A percentile compares a stretch with the other conserved stretches of the same genome.
These are phyloP conservation scores for Myrica gale DNA, from an alignment of 306 rosid species.

Conservation along the genomic window DNA sequence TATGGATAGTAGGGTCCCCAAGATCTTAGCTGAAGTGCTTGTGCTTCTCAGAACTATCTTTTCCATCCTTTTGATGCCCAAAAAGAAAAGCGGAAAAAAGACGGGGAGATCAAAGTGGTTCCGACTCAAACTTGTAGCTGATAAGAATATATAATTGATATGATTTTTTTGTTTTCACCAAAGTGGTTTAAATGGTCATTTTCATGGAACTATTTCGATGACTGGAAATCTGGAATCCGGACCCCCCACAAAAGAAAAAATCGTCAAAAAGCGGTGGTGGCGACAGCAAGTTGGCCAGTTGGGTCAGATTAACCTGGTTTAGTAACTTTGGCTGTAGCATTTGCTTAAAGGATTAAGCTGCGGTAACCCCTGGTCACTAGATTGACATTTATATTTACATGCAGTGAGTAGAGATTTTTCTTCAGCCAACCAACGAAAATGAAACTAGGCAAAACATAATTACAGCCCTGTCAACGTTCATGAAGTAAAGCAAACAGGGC, in stretches of 20 bases:
- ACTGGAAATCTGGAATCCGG: too few species aligned
- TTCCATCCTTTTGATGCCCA: slow-evolving; percentile 65
- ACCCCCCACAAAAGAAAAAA: too few species aligned
- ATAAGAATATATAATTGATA: too few species aligned
- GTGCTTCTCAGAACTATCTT: slow-evolving; percentile 45
- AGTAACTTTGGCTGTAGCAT: neutral
- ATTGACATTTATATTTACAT: neutral
- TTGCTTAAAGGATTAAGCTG: neutral
- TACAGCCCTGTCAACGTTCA: neutral
- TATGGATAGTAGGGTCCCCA: slow-evolving; percentile 80
- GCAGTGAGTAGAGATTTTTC: neutral
- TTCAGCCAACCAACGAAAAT: neutral
- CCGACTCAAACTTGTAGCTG: too few species aligned
- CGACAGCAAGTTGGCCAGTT: too few species aligned
- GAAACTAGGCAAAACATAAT: neutral
- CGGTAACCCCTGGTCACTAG: neutral
- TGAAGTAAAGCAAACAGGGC: neutral
- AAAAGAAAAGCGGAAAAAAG: neutral
- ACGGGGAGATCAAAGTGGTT: neutral
- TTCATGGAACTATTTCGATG: too few species aligned
- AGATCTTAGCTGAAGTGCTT: slow-evolving; percentile 70
- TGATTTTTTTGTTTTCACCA: too few species aligned
- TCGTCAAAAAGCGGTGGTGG: too few species aligned
- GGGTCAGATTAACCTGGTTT: too few species aligned
- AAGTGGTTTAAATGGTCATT: too few species aligned